These are phyloP conservation scores for Mortierella sp. DNA, from an alignment of 371 early-diverging fungal species.

Conservation along the genomic window DNA sequence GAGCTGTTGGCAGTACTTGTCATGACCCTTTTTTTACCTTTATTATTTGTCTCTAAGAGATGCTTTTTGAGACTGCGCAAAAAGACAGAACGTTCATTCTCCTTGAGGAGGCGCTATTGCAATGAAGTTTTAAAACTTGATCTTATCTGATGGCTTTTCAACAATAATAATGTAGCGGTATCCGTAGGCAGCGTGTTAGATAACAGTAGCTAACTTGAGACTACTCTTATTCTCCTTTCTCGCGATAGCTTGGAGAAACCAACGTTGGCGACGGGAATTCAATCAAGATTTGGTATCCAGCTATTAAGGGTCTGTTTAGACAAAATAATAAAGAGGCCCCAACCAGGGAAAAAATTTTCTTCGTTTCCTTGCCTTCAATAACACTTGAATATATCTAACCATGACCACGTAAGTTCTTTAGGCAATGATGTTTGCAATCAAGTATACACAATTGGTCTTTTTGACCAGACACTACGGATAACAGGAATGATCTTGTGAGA, in stretches of 20 bases:
- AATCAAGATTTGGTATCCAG: too few relatives aligned
- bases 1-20: neutral
- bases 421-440: neutral
- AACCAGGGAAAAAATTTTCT: constrained; percentile 17
- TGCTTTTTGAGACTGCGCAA: constrained; percentile 2
- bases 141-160: constrained; percentile 40
- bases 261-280: too few relatives aligned
- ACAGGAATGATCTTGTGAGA: constrained; percentile 19
- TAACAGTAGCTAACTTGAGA: neutral
- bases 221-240: neutral
- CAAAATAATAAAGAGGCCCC: constrained; percentile 8
- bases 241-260: too few relatives aligned
- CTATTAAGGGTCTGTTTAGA: too few relatives aligned
- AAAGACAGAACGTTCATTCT: constrained; percentile 3
- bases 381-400: neutral
- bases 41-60: neutral
- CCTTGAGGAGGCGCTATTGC: constrained; percentile 19
- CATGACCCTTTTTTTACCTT: too few relatives aligned
- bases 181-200: neutral
- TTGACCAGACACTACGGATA: constrained; percentile 21
- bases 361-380: neutral
- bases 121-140: constrained; percentile 55
- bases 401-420: constrained; percentile 38
- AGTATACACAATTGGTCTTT: neutral
- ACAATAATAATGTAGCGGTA: neutral